Percentiles rank a stretch among this genome's conserved stretches.
These are phyloP conservation scores for Diaporthe sp. DNA, from an alignment of 2,329 filamentous ascomycete genomes.

Conservation along the genomic window DNA sequence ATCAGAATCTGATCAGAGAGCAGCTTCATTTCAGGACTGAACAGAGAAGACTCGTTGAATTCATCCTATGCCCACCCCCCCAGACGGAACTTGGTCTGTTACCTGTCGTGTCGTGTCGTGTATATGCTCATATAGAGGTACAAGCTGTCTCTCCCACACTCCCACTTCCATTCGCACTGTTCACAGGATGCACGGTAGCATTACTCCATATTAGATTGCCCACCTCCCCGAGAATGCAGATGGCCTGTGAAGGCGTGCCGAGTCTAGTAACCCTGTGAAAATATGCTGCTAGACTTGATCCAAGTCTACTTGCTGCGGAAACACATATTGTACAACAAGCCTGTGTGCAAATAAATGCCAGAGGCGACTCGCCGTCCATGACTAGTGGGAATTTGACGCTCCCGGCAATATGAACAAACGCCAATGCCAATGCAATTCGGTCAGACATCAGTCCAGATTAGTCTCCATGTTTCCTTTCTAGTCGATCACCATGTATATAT, in stretches of 20 bases:
- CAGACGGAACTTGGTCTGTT: neutral
- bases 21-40: neutral
- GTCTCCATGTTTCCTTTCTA: neutral
- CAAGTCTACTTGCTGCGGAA: neutral
- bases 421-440: slow-evolving; percentile 8
- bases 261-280: slow-evolving; percentile 1
- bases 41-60: neutral
- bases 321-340: slow-evolving; percentile 1
- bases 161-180: neutral
- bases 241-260: slow-evolving; percentile 13
- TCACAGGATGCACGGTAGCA: neutral
- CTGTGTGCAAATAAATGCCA: neutral
- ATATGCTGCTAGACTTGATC: neutral
- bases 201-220: neutral
- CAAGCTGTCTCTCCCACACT: neutral
- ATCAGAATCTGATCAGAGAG: neutral
- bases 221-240: neutral
- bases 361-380: neutral
- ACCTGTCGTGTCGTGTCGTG: neutral
- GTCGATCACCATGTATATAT: neutral
- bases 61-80: neutral
- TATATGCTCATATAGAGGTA: slow-evolving; percentile 5
- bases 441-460: neutral
- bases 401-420: neutral
- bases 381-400: neutral